Evolutionary conservation across 305 asterid species (phyloP), one percentile per base, ranked within the genome.

Genomic region (Vinca major): DNA sequence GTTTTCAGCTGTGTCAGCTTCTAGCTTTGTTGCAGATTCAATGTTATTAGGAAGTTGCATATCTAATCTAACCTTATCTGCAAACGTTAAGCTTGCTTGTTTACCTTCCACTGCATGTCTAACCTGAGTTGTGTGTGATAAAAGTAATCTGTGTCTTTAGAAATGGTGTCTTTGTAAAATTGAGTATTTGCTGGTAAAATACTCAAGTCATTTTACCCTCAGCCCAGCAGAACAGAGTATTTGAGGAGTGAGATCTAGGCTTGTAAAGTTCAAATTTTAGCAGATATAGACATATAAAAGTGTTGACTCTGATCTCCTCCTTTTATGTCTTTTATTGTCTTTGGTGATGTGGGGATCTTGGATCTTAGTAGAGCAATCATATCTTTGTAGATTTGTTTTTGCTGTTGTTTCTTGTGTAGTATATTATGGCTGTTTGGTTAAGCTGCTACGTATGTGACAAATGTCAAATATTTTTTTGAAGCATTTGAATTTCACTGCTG

Each of bases 401-500:
- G 45, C 7, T 41, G 45, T 41, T 41, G 8, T 41, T 41, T 4
- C 8, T 41, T 7, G 8, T 41, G 45, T 41, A 39, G 45, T 13
- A 47, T 43, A 40, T 58, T 48, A 44, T 56, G 1, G 1, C 51
- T 50, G 33, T 48, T 33, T 52, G 62, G 62, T 17, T 65, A 8
- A 66, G n/a, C 61, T 13, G 37, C 37, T 36, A n/a, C 37, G 3
- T 9, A 14, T 12, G 2, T 36, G 45, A 12, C 10, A n/a, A 61
- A 61, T 39, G 33, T 8, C 14, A 47, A 14, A 17, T 50, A 36
- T 16, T 45, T 5, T 2, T 48, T 50, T 12, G 19, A 45, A 11
- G 7, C 43, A 26, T 7, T 65, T 71, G 37, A 37, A 56, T 44
- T 52, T 36, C 54, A 62, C 14, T 63, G 77, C 37, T 62, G 52